Base-by-base conservation (phyloP, 208 protist species). In the Crithidia acanthocephali region DNA sequence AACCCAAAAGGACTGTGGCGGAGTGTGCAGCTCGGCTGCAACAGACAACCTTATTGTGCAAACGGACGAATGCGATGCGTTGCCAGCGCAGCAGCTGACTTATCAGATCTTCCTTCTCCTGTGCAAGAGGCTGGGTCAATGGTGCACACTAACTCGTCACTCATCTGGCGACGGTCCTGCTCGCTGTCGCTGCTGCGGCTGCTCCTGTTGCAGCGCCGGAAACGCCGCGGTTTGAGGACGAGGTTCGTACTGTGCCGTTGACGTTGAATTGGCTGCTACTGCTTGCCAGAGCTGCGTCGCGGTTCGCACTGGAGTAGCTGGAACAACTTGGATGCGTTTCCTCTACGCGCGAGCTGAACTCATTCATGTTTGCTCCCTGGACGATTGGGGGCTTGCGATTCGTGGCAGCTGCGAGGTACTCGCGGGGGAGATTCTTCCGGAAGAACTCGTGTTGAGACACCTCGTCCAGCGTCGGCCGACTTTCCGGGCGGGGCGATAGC, bases 371-470 rank as follows among this genome's bases (percentile, higher is more conserved):
- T 16, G 81, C 80, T 0, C 70, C 76, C 37, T 87, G 64, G 1
- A 81, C 75, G 16, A 80, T 50, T 10, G 74, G 62, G 13, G 79
- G 53, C 59, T 64, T 86, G 52, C 76, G 85, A 45, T 73, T 77
- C 40, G 76, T 73, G 44, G 81, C 63, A 13, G 80, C 56, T n/a
- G 76, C 33, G 35, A 93, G 74, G 57, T 76, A 81, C 50, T 84
- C 82, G 6, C 58, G 51, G 11, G 85, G 83, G 33, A 88, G 51
- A 45, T 92, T 80, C 25, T 80, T 74, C 27, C 56, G 68, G 48
- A 92, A 85, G 71, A 93, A 95, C 16, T 70, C 68, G 68, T 95
- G 91, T 32, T 83, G 71, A 8, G 85, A 76, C 8, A 93, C 84
- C 53, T 86, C 80, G 44, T 90, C 86, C 32, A 95, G 76, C 22